These are phyloP conservation scores for Mucor circinelloides DNA, from an alignment of 371 early-diverging fungal species.

Conservation along the genomic window DNA sequence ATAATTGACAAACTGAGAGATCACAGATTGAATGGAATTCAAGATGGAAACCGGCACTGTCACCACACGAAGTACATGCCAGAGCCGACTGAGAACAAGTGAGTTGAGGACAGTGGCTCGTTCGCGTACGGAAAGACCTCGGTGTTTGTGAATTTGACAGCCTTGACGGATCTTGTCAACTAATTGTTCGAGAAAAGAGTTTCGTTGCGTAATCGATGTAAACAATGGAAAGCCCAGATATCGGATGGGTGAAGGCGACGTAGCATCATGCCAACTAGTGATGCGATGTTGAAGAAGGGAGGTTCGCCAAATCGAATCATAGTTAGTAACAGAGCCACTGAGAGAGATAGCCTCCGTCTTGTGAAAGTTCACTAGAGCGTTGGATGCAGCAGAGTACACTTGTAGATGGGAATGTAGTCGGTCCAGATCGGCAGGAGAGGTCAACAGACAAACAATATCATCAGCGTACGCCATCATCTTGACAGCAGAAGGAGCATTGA, in stretches of 20 bases:
- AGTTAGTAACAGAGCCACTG: background rate
- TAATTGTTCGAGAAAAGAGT: background rate
- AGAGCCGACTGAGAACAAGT: constrained; percentile 10
- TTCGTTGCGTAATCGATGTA: background rate
- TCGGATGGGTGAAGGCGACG: background rate
- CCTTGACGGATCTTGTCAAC: background rate
- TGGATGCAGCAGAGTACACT: constrained; percentile 5
- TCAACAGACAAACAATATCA: constrained; percentile 20
- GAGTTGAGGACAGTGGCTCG: constrained; percentile 19
- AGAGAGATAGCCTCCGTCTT: constrained; percentile 17
- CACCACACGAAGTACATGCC: constrained; percentile 21
- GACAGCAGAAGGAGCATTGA: background rate
- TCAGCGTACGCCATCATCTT: constrained; percentile 25
- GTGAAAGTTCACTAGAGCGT: constrained; percentile 7
- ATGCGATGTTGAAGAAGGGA: background rate
- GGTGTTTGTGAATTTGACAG: constrained; percentile 9
- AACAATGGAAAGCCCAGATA: constrained; percentile 20
- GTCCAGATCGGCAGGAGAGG: background rate
- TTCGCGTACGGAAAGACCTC: constrained; percentile 14
- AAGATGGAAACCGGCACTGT: background rate
- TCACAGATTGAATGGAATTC: background rate
- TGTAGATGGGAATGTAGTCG: background rate
- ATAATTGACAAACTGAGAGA: constrained; percentile 6
- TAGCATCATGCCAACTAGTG: constrained; percentile 4
- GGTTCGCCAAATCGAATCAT: background rate